Conservation (phyloP, 2,329 filamentous ascomycete genomes). For the Ophiobolus disseminans region DNA sequence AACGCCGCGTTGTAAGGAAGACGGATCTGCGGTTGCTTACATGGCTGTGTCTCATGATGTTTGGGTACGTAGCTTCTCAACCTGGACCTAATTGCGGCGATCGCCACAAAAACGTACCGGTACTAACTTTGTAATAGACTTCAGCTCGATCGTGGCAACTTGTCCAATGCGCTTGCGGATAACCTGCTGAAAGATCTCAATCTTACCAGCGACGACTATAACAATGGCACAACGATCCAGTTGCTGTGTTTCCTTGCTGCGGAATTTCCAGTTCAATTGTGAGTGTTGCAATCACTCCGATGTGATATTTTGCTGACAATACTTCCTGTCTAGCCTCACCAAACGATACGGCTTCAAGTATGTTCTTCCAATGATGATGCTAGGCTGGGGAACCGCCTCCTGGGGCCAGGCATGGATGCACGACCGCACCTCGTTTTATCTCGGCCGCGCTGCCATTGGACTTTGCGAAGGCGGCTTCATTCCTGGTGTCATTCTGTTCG, state of each 20-base stretch:
- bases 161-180: constrained; percentile 44
- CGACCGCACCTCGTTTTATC: constrained; percentile 53
- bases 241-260: constrained; percentile 79
- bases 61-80: constrained; percentile 41
- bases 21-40: constrained; percentile 45
- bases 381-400: constrained; percentile 54
- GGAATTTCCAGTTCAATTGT: constrained; percentile 49
- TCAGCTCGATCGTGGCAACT: constrained; percentile 58
- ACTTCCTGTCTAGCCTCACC: constrained; percentile 48
- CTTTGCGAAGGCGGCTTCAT: constrained; percentile 61
- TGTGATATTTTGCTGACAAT: neutral
- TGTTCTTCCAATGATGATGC: constrained; percentile 53
- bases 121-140: constrained; percentile 30
- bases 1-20: constrained; percentile 61
- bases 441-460: constrained; percentile 51
- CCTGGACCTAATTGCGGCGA: neutral
- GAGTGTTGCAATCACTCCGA: neutral
- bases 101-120: neutral
- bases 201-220: constrained; percentile 43
- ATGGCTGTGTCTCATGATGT: constrained; percentile 52
- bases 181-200: constrained; percentile 38
- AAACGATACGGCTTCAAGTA: constrained; percentile 54
- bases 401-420: constrained; percentile 73
- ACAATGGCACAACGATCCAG: constrained; percentile 62
- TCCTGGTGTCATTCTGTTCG: constrained; percentile 68